Percentiles rank a stretch among this genome's conserved stretches.
Evolutionary conservation across 2,329 filamentous ascomycete genomes (phyloP).

Genomic region (Periconia macrospinosa): DNA sequence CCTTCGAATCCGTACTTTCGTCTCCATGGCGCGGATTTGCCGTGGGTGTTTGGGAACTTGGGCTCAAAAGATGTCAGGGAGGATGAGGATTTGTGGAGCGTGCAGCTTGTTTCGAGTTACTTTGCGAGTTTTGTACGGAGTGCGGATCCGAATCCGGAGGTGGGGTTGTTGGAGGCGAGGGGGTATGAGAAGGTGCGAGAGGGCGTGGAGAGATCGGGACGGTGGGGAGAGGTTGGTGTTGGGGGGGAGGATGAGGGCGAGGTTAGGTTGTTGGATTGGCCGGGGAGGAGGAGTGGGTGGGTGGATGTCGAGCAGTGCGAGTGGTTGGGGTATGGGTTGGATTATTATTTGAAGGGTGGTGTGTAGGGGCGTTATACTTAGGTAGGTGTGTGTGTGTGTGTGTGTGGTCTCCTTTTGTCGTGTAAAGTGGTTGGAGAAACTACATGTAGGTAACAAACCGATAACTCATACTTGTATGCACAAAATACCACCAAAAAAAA

Average conservation of each 20-base stretch:
- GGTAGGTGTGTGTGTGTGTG: no score
- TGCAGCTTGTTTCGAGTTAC: slow-evolving; percentile 51
- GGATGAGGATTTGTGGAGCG: slow-evolving; percentile 51
- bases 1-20: slow-evolving; percentile 57
- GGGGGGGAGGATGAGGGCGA: slow-evolving; percentile 31
- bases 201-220: slow-evolving; percentile 44
- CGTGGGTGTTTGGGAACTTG: slow-evolving; percentile 58
- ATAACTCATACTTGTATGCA: no score
- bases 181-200: slow-evolving; percentile 49
- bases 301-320: slow-evolving; percentile 56
- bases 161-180: slow-evolving; percentile 49
- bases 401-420: no score
- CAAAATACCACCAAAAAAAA: no score
- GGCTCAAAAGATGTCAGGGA: slow-evolving; percentile 49
- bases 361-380: no score
- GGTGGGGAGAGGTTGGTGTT: slow-evolving; percentile 37
- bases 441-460: no score
- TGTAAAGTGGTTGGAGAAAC: no score
- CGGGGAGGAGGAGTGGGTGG: slow-evolving; percentile 49
- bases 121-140: slow-evolving; percentile 56
- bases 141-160: slow-evolving; percentile 55
- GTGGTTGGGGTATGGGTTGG: slow-evolving; percentile 36
- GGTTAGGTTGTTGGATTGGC: slow-evolving; percentile 51
- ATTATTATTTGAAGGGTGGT: slow-evolving; percentile 38
- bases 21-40: slow-evolving; percentile 59